phyloP scores from a whole-genome alignment of 75 land plant species.

The Picea sitchensis region DNA sequence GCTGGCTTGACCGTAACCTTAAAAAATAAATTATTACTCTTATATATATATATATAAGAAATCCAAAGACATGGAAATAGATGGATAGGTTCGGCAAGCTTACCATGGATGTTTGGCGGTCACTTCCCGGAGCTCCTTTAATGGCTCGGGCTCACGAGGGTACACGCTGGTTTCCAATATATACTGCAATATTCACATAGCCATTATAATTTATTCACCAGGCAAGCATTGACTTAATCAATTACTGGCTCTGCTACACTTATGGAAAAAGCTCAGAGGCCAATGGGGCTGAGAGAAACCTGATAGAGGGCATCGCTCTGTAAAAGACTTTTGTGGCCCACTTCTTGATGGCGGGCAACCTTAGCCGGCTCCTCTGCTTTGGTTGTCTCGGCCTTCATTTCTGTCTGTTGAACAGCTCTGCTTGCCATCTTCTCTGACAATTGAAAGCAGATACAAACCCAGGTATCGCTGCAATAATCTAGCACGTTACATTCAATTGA shows the following conservation, averaged over 20 bases:
- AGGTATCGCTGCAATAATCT: too few species aligned
- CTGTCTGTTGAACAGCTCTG: background rate
- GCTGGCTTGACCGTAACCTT: too few species aligned
- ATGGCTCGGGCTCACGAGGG: conserved; percentile 61
- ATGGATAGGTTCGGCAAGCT: background rate
- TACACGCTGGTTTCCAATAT: conserved; percentile 79
- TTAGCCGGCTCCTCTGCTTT: conserved; percentile 13
- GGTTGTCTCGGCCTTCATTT: background rate
- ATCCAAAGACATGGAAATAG: too few species aligned
- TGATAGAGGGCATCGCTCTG: conserved; percentile 88
- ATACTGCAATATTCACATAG: conserved; percentile 40
- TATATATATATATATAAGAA: too few species aligned
- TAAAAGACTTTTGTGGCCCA: conserved; percentile 90
- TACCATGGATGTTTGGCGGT: conserved; percentile 59
- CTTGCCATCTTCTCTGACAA: background rate
- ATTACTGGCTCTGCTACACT: too few species aligned
- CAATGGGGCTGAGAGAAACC: conserved; percentile 19
- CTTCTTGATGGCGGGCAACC: conserved; percentile 54
- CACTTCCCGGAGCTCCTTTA: conserved; percentile 66
- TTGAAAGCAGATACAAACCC: too few species aligned
- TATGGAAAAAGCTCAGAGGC: too few species aligned
- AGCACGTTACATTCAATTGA: too few species aligned
- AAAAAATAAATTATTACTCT: too few species aligned
- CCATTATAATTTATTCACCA: too few species aligned
- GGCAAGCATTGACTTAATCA: too few species aligned